These are phyloP conservation scores for Pittosporum tobira DNA, from an alignment of 129 eudicot genomes.

Conservation along the genomic window DNA sequence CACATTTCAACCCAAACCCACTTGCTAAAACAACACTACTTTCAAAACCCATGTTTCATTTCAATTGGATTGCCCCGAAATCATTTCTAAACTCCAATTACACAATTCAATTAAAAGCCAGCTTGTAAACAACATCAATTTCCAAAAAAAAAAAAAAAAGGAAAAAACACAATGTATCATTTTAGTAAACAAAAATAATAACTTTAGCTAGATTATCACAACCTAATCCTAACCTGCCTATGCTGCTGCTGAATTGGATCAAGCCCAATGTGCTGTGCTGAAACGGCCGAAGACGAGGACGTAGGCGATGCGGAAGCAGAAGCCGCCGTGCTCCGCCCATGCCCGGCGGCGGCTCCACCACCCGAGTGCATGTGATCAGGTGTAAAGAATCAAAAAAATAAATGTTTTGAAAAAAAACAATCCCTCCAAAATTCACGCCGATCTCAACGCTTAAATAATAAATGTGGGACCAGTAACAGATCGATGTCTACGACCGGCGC, in stretches of 20 bases:
- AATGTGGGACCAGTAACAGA: no score
- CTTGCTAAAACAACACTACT: not conserved
- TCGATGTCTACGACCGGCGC: no score
- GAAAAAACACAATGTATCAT: not conserved
- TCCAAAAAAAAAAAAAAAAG: no score
- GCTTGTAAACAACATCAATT: no score
- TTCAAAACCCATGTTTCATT: not conserved
- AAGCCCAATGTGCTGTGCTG: slow-evolving; percentile 52
- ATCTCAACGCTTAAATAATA: slow-evolving; percentile 6
- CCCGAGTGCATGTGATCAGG: slow-evolving; percentile 64
- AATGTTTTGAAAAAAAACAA: not conserved
- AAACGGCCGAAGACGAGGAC: slow-evolving; percentile 61
- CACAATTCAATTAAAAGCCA: no score
- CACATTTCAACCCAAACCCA: slow-evolving; percentile 5
- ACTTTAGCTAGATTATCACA: not conserved
- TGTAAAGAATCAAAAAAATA: not conserved
- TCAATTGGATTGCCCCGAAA: not conserved
- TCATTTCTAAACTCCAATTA: no score
- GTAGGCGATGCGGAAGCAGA: slow-evolving; percentile 80
- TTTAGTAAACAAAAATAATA: not conserved
- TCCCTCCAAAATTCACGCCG: slow-evolving; percentile 8
- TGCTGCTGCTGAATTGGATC: slow-evolving; percentile 56
- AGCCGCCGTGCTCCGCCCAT: slow-evolving; percentile 39
- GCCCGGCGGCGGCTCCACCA: slow-evolving; percentile 39
- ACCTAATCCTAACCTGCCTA: slow-evolving; percentile 65